Percentiles rank a stretch among this genome's conserved stretches.
These are phyloP conservation scores for Aeschynomene evenia DNA, from an alignment of 306 rosid species.

Conservation along the genomic window DNA sequence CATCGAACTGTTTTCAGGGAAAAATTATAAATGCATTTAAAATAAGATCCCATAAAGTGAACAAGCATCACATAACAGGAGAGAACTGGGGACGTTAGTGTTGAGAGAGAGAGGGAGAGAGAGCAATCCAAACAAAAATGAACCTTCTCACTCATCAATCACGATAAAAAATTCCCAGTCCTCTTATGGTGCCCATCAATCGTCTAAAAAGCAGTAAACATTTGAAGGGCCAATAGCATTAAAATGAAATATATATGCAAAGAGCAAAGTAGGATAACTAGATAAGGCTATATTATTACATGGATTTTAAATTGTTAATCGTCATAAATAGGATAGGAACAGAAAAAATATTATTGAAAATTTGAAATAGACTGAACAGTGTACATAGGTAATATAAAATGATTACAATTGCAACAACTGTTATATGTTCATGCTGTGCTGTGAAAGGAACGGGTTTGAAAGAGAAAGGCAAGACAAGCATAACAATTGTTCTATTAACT, in stretches of 20 bases:
- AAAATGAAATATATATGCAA: not conserved
- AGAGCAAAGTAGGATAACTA: conserved; percentile 16
- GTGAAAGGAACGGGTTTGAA: not conserved
- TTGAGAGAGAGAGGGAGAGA: not conserved
- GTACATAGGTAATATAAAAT: not conserved
- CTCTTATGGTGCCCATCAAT: not conserved
- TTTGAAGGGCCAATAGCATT: not conserved
- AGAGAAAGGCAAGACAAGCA: not conserved
- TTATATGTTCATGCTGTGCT: not conserved
- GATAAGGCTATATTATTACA: not conserved
- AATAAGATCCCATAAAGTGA: not conserved
- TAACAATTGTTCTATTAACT: not conserved
- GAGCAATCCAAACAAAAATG: conserved; percentile 17
- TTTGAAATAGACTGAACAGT: not conserved
- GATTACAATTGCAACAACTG: not conserved
- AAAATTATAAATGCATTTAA: not conserved
- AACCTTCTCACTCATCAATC: not conserved
- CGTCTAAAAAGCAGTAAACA: not conserved
- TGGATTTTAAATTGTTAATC: not conserved
- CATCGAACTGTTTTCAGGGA: conserved; percentile 65
- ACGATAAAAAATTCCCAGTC: conserved; percentile 9
- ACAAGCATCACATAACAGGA: not conserved
- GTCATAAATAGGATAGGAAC: not conserved
- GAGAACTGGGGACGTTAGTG: not conserved
- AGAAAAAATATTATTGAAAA: not conserved